Base-by-base conservation (phyloP, 2,329 filamentous ascomycete species). In the Albifimbria verrucaria region DNA sequence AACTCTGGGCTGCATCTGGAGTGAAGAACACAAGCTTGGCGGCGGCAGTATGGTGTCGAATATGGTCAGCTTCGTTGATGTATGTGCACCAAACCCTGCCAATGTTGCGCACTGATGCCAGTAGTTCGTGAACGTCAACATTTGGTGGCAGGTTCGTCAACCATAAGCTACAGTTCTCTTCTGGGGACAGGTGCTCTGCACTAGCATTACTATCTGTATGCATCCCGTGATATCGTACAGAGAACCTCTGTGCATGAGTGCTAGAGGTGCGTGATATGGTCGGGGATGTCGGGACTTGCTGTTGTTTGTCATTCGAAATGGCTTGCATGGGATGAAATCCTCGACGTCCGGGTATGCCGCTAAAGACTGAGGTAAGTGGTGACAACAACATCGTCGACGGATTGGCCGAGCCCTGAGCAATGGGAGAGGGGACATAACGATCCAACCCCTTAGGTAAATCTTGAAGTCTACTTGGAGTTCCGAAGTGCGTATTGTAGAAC, bases 21-120 rank as follows among this genome's bases (percentile, higher is more conserved):
- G 68, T 68, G 57, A 79, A 80, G 58, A 81, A 81, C 25, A 79
- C 72, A 12, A 81, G 57, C 61, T 80, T 80, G 18, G 76, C 76
- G 0, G 77, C 77, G n/a, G 71, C 71, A 1, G 68, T 64, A 46
- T 69, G 65, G 49, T 73, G 69, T 3, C 58, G 57, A 2, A 61
- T 47, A 17, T 63, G 65, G 53, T 75, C 71, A 0, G 79, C 77
- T 2, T 65, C 62, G 67, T 81, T 83, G 67, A 84, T 77, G 52
- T 77, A 76, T 2, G 70, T 70, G 45, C 77, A 77, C 60, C 70
- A 82, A 11, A 83, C 65, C 52, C 81, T 78, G 2, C 81, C 81
- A 25, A 76, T 66, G 54, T 69, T 60, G 11, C 72, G 70, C 43
- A 83, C 73, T 3, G 67, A 56, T 1, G 59, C 53, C 2, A 83